These are phyloP conservation scores for Bipolaris gigantea DNA, from an alignment of 2,329 filamentous ascomycete genomes.

Conservation along the genomic window DNA sequence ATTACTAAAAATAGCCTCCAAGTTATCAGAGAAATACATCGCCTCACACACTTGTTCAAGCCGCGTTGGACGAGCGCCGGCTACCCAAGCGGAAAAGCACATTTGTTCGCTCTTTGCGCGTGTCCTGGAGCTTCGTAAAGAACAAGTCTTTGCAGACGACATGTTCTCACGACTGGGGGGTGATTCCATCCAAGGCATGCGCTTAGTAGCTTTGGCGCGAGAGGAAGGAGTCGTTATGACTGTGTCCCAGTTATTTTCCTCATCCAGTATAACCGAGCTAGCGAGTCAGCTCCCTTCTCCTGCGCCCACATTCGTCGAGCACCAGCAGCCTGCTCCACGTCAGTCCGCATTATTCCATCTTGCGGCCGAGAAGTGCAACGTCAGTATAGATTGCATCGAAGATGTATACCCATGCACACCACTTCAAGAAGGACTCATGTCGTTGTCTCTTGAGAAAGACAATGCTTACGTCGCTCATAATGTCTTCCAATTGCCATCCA, in stretches of 20 bases:
- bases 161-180: neutral
- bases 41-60: neutral
- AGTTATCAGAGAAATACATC: neutral
- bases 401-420: conserved; percentile 21
- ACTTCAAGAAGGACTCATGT: conserved; percentile 20
- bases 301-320: neutral
- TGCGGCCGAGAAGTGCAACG: conserved; percentile 10
- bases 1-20: conserved; percentile 14
- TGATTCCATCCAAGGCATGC: neutral
- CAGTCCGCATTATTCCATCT: neutral
- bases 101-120: neutral
- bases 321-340: neutral
- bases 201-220: neutral
- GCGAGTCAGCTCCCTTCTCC: neutral
- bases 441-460: conserved; percentile 10
- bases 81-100: neutral
- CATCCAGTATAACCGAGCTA: neutral
- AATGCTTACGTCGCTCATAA: conserved; percentile 30
- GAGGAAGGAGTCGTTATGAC: neutral
- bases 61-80: neutral
- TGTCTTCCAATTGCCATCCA: conserved; percentile 32
- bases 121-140: neutral
- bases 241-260: neutral
- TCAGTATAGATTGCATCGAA: conserved; percentile 9
- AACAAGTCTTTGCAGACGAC: neutral